These are phyloP conservation scores for Plasmodium yoelii DNA, from an alignment of 169 alveolate genomes.

Conservation along the genomic window DNA sequence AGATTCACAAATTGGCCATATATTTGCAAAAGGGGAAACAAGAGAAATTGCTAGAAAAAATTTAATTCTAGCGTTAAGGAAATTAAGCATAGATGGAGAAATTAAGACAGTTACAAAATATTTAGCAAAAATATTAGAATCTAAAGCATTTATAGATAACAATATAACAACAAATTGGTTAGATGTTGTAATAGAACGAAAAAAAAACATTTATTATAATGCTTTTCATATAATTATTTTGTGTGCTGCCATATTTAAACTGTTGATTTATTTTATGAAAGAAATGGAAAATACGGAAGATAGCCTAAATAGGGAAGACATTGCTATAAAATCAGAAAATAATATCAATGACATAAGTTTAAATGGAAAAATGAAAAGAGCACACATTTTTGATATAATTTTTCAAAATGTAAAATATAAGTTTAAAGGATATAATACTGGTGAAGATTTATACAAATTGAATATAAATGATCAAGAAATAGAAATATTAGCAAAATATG, in stretches of 20 bases:
- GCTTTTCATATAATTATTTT: slow-evolving; percentile 52
- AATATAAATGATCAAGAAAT: slow-evolving; percentile 57
- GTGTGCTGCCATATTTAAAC: slow-evolving; percentile 71
- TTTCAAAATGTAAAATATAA: slow-evolving; percentile 58
- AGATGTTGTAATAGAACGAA: slow-evolving; percentile 54
- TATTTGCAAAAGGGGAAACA: slow-evolving; percentile 88
- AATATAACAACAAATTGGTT: slow-evolving; percentile 76
- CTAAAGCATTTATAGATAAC: slow-evolving; percentile 80
- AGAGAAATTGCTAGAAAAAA: slow-evolving; percentile 85
- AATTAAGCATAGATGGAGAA: slow-evolving; percentile 85
- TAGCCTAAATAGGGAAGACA: slow-evolving; percentile 60
- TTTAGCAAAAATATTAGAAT: slow-evolving; percentile 82
- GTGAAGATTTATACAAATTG: slow-evolving; percentile 59
- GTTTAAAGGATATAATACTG: slow-evolving; percentile 59
- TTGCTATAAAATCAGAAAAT: slow-evolving; percentile 26
- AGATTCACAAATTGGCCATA: slow-evolving; percentile 93
- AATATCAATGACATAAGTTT: background rate
- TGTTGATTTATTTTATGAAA: slow-evolving; percentile 33
- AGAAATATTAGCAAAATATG: slow-evolving; percentile 66
- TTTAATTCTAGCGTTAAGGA: slow-evolving; percentile 83
- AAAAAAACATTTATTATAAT: slow-evolving; percentile 35
- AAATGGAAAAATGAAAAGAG: slow-evolving; percentile 30
- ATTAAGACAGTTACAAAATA: slow-evolving; percentile 84
- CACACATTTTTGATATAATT: slow-evolving; percentile 24
- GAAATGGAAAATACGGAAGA: slow-evolving; percentile 46